phyloP scores from a whole-genome alignment of 768 basidiomycete species.

The Collybia sp. region DNA sequence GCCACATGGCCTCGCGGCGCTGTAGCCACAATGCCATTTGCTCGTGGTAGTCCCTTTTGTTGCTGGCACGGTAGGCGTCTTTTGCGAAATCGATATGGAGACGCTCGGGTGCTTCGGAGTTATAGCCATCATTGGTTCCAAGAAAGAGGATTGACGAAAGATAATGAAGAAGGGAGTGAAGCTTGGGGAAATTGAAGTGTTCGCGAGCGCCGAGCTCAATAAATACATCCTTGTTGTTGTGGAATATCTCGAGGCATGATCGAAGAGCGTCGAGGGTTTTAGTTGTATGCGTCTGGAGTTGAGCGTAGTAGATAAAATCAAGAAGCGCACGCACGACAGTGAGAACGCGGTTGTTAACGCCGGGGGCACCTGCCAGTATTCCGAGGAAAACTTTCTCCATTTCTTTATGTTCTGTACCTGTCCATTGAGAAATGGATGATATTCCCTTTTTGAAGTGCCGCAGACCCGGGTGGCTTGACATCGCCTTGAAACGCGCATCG shows the following conservation, averaged over 20 bases:
- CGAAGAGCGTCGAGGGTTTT: slow-evolving; percentile 18
- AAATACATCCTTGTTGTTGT: slow-evolving; percentile 25
- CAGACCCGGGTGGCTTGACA: slow-evolving; percentile 22
- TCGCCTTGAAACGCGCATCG: slow-evolving; percentile 24
- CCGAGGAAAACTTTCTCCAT: slow-evolving; percentile 30
- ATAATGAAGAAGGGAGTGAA: slow-evolving; percentile 30
- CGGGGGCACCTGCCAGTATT: slow-evolving; percentile 18
- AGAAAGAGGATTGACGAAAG: slow-evolving; percentile 16
- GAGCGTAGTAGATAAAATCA: slow-evolving; percentile 32
- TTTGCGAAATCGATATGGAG: slow-evolving; percentile 43
- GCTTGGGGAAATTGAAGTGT: slow-evolving; percentile 35
- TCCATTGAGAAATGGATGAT: slow-evolving; percentile 33
- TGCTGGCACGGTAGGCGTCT: slow-evolving; percentile 20
- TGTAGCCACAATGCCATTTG: slow-evolving; percentile 37
- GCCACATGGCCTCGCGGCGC: slow-evolving; percentile 27
- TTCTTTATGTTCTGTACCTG: slow-evolving; percentile 34
- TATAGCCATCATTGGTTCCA: slow-evolving; percentile 26
- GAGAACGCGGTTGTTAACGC: slow-evolving; percentile 12
- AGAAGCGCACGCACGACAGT: slow-evolving; percentile 17
- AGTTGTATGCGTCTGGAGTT: slow-evolving; percentile 20
- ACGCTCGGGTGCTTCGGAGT: slow-evolving; percentile 28
- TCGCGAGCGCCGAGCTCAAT: slow-evolving; percentile 14
- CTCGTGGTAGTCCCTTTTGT: slow-evolving; percentile 18
- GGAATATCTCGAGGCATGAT: slow-evolving; percentile 18
- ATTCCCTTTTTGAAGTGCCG: slow-evolving; percentile 41